Evolutionary conservation across 208 protist genomes (phyloP).

Genomic region (Borovskyia barvae): DNA sequence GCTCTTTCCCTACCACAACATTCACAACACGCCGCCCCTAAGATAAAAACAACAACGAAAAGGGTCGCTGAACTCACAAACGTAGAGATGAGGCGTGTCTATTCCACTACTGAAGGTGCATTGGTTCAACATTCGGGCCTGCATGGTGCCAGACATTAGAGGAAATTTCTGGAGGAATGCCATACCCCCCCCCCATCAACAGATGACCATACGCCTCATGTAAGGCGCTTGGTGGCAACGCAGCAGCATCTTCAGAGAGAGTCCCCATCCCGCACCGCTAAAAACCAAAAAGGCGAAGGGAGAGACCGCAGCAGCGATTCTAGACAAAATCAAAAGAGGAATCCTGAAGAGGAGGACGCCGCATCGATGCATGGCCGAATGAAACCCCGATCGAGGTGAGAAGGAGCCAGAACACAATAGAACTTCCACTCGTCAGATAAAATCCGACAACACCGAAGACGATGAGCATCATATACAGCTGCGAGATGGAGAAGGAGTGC

Average conservation of each 20-base stretch:
- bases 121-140: too few species aligned
- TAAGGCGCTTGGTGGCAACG: background rate
- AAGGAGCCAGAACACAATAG: constrained; percentile 81
- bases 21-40: too few species aligned
- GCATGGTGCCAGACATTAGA: too few species aligned
- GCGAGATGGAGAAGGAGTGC: constrained; percentile 38
- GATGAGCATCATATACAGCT: constrained; percentile 63
- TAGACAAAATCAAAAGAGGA: constrained; percentile 59
- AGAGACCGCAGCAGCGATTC: background rate
- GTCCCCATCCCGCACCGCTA: background rate
- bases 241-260: background rate
- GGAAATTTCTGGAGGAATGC: too few species aligned
- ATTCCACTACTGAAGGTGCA: too few species aligned
- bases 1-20: too few species aligned
- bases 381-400: constrained; percentile 69
- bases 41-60: too few species aligned
- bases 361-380: constrained; percentile 50
- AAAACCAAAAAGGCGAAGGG: background rate
- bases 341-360: constrained; percentile 50
- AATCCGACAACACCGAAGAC: constrained; percentile 65
- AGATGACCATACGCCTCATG: too few species aligned
- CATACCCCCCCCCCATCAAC: too few species aligned
- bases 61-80: too few species aligned
- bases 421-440: constrained; percentile 78
- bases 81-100: too few species aligned